phyloP scores from a whole-genome alignment of 768 basidiomycete species.

The Gloeophyllum trabeum region DNA sequence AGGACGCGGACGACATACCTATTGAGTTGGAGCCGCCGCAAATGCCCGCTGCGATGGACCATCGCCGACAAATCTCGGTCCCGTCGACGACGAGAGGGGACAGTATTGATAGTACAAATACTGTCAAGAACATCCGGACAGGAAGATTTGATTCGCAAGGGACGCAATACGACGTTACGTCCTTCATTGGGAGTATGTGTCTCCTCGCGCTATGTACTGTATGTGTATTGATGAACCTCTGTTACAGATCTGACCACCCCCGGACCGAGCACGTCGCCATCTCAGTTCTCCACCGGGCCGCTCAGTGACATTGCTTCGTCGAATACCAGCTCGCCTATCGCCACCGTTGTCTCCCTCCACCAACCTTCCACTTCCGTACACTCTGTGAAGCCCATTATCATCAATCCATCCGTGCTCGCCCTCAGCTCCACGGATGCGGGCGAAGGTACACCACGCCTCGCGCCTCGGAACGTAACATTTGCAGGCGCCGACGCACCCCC shows the following conservation, averaged over 20 bases:
- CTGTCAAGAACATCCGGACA: not conserved
- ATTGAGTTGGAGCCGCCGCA: conserved; percentile 10
- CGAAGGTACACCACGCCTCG: no score
- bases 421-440: no score
- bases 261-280: conserved; percentile 5
- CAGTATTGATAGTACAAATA: conserved; percentile 1
- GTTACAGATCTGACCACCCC: conserved; percentile 23
- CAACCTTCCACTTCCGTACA: no score
- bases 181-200: conserved; percentile 47
- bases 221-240: not conserved
- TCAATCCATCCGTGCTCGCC: no score
- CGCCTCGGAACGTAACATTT: no score
- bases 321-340: no score
- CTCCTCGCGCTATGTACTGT: not conserved
- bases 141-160: conserved; percentile 28
- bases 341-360: no score
- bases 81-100: conserved; percentile 3
- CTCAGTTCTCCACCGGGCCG: conserved; percentile 1
- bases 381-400: no score
- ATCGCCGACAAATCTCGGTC: conserved; percentile 7
- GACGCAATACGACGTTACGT: conserved; percentile 62
- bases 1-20: not conserved
- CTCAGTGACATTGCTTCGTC: not conserved
- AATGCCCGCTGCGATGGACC: conserved; percentile 15
- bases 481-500: no score